Percentiles rank a stretch among this genome's conserved stretches.
Conservation (phyloP, 2,329 filamentous ascomycete genomes). For the Aspergillus aculeatinus region DNA sequence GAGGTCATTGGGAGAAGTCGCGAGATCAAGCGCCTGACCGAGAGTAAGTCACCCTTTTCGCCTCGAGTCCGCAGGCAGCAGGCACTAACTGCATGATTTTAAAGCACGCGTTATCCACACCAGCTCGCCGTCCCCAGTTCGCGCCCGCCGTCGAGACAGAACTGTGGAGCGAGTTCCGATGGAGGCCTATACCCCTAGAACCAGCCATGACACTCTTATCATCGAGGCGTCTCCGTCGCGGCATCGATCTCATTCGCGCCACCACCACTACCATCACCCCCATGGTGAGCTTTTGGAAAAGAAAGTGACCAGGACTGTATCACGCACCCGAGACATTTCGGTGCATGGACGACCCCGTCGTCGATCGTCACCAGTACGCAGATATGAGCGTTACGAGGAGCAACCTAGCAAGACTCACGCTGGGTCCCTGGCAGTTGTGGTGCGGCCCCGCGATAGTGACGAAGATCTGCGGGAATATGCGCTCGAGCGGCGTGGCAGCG, state of each 20-base stretch:
- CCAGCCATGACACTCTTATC: conserved; percentile 31
- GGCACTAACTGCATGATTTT: conserved; percentile 1
- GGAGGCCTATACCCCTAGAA: conserved; percentile 26
- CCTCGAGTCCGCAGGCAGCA: neutral
- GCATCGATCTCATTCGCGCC: conserved; percentile 26
- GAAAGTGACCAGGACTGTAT: conserved; percentile 26
- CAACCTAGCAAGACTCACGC: conserved; percentile 42
- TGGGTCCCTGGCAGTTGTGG: conserved; percentile 52
- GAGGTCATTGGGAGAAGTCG: conserved; percentile 82
- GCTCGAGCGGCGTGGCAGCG: conserved; percentile 51
- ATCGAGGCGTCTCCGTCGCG: conserved; percentile 34
- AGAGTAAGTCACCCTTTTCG: conserved; percentile 29
- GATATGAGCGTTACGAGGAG: conserved; percentile 33
- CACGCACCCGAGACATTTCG: conserved; percentile 38
- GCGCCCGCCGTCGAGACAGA: conserved; percentile 21
- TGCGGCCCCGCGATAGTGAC: conserved; percentile 51
- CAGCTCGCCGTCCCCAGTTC: conserved; percentile 25
- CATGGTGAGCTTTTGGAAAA: conserved; percentile 30
- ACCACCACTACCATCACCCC: conserved; percentile 18
- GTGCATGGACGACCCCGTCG: conserved; percentile 34
- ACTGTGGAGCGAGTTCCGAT: conserved; percentile 30
- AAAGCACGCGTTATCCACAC: conserved; percentile 27
- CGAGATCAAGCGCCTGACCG: conserved; percentile 45
- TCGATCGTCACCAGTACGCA: conserved; percentile 38
- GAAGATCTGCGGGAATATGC: conserved; percentile 73